Base-by-base conservation (phyloP, 106 monocot species). In the Platanthera zijinensis region DNA sequence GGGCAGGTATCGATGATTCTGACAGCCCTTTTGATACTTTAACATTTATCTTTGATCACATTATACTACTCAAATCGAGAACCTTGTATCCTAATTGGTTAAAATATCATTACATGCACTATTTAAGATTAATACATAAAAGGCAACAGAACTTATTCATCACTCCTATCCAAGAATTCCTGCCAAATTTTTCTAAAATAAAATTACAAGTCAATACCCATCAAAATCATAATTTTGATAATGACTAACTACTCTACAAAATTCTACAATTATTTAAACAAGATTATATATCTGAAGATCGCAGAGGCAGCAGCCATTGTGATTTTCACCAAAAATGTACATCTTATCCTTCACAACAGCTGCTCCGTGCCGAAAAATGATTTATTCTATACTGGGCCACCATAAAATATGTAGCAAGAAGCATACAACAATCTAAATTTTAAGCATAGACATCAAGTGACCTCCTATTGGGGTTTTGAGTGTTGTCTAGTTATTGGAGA, bases 301-400 rank as follows among this genome's bases (percentile, higher is more conserved):
- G 80, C 50, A 84, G 76, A 99, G 99, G 54, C 94, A 99, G 56
- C 90, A 90, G 17, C 99, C 99, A 88, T 99, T 99, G 77, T 90
- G 90, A 74, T 99, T 99, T 85, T 94, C 94, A 54, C 94, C 94
- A 84, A 99, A 99, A 75, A 95, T 75, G 52, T 88, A 94, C 94
- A 99, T 99, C 73, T 95, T 99, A 74, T 99, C 92, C 71, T 92
- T 84, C 56, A 99, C 54, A 53, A 95, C 71, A 85, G 94, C 87
- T 74, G 99, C 94, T 67, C 94, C 99, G 82, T 99, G 99, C 99
- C 94, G 79, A 57, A 77, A 45, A 22, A 13, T 1, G 32, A 54
- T 77, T 66, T 25, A 75, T 54, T 75, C 56, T 69, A 66, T 52
- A 25, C 45, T 53, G 67, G 46, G 22, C 11, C 74, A 32, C 64